phyloP scores from a whole-genome alignment of 2,329 filamentous ascomycete genomes.

The Paramyrothecium sp. region DNA sequence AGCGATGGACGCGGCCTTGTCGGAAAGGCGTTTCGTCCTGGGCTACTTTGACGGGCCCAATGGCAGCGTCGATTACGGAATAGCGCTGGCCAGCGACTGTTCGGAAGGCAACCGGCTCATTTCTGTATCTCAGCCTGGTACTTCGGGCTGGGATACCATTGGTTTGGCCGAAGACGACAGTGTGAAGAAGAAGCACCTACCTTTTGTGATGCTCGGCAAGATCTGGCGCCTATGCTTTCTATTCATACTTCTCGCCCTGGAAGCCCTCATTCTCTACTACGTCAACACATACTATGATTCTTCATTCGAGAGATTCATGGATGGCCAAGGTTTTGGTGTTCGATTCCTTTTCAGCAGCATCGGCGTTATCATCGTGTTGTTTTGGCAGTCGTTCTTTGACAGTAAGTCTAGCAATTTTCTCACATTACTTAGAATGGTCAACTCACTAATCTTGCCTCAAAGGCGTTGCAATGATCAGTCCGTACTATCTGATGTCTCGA shows the following conservation, averaged over 20 bases:
- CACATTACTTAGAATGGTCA: too few relatives aligned
- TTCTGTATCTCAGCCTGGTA: too few relatives aligned
- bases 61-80: too few relatives aligned
- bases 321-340: conserved; percentile 39
- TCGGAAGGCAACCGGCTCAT: too few relatives aligned
- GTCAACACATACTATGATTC: conserved; percentile 21
- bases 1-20: too few relatives aligned
- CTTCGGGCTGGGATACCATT: neutral
- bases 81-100: too few relatives aligned
- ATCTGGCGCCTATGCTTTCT: conserved; percentile 31
- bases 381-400: conserved; percentile 26
- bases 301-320: conserved; percentile 30
- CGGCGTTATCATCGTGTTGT: conserved; percentile 38
- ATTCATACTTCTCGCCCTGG: conserved; percentile 28
- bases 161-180: neutral
- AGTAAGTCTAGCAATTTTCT: too few relatives aligned
- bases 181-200: conserved; percentile 16
- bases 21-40: too few relatives aligned
- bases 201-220: conserved; percentile 31
- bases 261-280: conserved; percentile 39
- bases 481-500: conserved; percentile 36
- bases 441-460: conserved; percentile 26
- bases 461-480: conserved; percentile 43
- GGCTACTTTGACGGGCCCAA: too few relatives aligned
- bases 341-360: conserved; percentile 40